Percentiles rank a stretch among this genome's conserved stretches.
Conservation (phyloP, 1,284 basidiomycete species). For the Apiotrichum brassicae region DNA sequence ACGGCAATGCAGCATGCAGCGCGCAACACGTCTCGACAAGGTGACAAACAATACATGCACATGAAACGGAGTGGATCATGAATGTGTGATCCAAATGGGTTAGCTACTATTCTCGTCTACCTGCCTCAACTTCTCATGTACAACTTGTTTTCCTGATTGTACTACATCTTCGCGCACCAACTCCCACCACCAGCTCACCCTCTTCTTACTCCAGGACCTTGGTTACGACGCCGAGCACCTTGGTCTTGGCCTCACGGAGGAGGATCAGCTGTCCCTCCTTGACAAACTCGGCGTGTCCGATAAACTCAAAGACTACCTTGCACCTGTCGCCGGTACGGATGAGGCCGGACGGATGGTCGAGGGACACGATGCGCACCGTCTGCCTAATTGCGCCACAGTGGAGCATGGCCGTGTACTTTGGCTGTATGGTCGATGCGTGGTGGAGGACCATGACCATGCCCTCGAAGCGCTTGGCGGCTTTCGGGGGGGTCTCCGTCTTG, state of each 20-base stretch:
- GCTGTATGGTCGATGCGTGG: constrained; percentile 86
- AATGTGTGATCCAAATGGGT: too few relatives aligned
- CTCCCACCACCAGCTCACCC: too few relatives aligned
- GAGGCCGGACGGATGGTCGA: constrained; percentile 79
- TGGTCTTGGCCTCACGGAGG: constrained; percentile 88
- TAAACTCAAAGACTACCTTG: constrained; percentile 75
- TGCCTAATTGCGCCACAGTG: constrained; percentile 51
- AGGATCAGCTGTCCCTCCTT: constrained; percentile 87
- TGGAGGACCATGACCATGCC: constrained; percentile 50
- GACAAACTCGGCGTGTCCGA: constrained; percentile 80
- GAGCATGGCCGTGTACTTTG: constrained; percentile 67
- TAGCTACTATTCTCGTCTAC: too few relatives aligned
- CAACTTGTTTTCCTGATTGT: too few relatives aligned
- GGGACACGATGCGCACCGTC: constrained; percentile 80
- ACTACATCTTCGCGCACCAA: too few relatives aligned
- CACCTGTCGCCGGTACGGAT: constrained; percentile 85
- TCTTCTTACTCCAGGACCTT: constrained; percentile 26
- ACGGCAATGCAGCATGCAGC: too few relatives aligned
- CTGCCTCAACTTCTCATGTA: too few relatives aligned
- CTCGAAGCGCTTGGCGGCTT: constrained; percentile 44
- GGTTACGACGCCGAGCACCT: constrained; percentile 54
- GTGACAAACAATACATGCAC: too few relatives aligned
- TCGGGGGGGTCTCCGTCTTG: constrained; percentile 69
- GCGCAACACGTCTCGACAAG: too few relatives aligned
- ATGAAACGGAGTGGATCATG: too few relatives aligned